Base-by-base conservation (phyloP, 208 protist genomes). In the Crithidia fasciculata region DNA sequence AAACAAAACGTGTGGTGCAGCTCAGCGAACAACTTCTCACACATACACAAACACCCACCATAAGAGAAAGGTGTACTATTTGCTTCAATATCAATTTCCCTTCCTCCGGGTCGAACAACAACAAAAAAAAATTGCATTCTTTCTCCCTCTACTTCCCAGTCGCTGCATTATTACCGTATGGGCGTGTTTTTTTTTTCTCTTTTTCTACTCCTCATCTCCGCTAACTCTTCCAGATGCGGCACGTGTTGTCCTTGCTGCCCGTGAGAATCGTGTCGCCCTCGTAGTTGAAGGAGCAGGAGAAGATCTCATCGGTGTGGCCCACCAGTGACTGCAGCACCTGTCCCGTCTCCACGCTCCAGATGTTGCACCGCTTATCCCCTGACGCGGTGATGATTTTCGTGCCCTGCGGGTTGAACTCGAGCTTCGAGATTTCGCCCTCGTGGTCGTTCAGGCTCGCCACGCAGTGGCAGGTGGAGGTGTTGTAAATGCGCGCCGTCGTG, bases 211-310 rank as follows among this genome's bases (percentile, higher is more conserved):
- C 7, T 15, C 16, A 0, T 5, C 50, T 55, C 50, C 16, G 12
- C 45, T 49, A 49, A 49, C 88, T 93, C 78, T 92, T 93, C 97
- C 97, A 99, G 71, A 98, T 96, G 43, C 96, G 88, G 84, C 96
- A 98, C 28, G 95, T 98, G 84, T 99, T 99, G 85, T 99, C 97
- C 70, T 98, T 98, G n/a, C 94, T 98, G 39, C 94, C 97, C 2
- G 97, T 99, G 49, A 99, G 84, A 58, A 99, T 99, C 7, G 94
- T 98, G 73, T 98, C 95, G 4, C 97, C 97, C 71, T 93, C 87
- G 80, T 96, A 97, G 87, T 99, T 99, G 83, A 99, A 99, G 9
- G 95, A 89, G 74, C 95, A 98, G 6, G 88, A 95, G 81, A 99
- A 99, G 73, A 99, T 98, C 75, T 98, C 97, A 66, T 98, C 97